These are phyloP conservation scores for Thymus quinquecostatus DNA, from an alignment of 257 asterid species.

Conservation along the genomic window DNA sequence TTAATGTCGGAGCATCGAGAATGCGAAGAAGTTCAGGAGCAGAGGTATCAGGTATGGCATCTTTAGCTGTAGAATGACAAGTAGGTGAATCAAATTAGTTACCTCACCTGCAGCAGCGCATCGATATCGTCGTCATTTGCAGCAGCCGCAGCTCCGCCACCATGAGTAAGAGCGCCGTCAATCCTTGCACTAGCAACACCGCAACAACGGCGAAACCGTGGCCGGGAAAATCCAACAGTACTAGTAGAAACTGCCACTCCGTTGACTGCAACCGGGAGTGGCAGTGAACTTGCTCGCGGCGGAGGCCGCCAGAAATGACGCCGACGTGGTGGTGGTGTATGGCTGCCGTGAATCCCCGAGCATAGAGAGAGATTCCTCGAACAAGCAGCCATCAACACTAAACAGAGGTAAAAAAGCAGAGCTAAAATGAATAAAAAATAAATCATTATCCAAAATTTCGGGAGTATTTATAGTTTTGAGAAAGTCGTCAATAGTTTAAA, in stretches of 20 bases:
- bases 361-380: neutral
- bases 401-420: too few species aligned
- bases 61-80: neutral
- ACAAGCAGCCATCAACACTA: neutral
- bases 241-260: neutral
- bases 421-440: too few species aligned
- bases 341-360: conserved; percentile 1
- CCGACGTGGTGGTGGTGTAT: conserved; percentile 10
- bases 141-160: conserved; percentile 7
- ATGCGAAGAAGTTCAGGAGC: neutral
- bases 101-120: conserved; percentile 51
- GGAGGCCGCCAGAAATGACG: conserved; percentile 2
- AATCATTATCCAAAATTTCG: neutral
- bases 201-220: conserved; percentile 11
- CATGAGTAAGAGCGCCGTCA: neutral
- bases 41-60: neutral
- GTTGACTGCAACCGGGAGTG: neutral
- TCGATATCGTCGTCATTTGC: conserved; percentile 42
- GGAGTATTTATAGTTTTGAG: neutral
- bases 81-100: neutral
- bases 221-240: conserved; percentile 12
- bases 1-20: neutral
- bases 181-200: neutral
- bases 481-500: too few species aligned
- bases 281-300: conserved; percentile 13